Base-by-base conservation (phyloP, 805 yeast species). In the Starmerella potacharoeniae region DNA sequence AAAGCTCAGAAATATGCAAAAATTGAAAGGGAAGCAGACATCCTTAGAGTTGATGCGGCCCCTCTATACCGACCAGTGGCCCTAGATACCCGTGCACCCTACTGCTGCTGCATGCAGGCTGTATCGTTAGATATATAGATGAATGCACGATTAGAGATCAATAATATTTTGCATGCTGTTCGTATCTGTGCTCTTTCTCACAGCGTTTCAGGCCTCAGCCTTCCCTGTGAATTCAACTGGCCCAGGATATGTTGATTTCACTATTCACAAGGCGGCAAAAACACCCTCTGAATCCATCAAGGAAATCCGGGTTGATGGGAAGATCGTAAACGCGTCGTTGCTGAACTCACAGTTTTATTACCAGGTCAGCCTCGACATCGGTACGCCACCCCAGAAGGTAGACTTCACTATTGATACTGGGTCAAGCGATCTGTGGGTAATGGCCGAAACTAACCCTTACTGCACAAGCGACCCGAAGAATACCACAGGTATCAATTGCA, bases 351-450 rank as follows among this genome's bases (percentile, higher is more conserved):
- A 55, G 37, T 60, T 37, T 28, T 61, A 52, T 53, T 68, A 66
- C 55, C 59, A 61, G 29, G 60, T 65, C 16, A 52, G 47, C 11
- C 64, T 69, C 16, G 65, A 65, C 13, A 58, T 69, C 4, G 90
- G 91, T 4, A 77, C 86, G 0, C 75, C 81, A 0, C 60, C 71
- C 0, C 83, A 82, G 59, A 58, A 68, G 3, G 72, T 82, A 4
- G 71, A 70, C 4, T 80, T 82, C 13, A 65, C 82, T 34, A 65
- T 84, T 11, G 91, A 84, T 62, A 84, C 90, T 0, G 90, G 90
- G 1, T 81, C 88, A 0, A 75, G 84, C 1, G 90, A 84, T 65
- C 65, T 83, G 42, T 83, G 86, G 86, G 77, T 82, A n/a, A 55
- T 60, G 51, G 54, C 56, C 13, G 45, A 51, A 6, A 36, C 30